Evolutionary conservation across 495 filamentous ascomycete genomes (phyloP).

Genomic region (Penicillium parvum): DNA sequence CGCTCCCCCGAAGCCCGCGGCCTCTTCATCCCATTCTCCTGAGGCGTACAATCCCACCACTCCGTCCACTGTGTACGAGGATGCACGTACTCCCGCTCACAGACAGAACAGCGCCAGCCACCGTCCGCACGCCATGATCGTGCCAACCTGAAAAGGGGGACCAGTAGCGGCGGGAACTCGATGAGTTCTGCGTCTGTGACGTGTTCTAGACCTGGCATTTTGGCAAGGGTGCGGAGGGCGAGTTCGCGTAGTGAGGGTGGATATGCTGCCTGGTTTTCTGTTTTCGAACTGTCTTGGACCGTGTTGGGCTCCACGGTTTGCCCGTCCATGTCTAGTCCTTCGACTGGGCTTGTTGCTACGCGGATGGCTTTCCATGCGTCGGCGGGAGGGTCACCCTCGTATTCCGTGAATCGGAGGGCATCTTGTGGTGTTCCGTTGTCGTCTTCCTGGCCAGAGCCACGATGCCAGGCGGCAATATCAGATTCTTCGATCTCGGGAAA

Average conservation of each 20-base stretch:
- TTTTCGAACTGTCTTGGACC: not conserved
- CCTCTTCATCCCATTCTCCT: conserved; percentile 43
- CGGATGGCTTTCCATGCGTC: conserved; percentile 41
- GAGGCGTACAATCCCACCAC: conserved; percentile 57
- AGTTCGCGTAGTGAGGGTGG: conserved; percentile 57
- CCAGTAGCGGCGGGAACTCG: conserved; percentile 40
- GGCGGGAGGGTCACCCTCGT: conserved; percentile 28
- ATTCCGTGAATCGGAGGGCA: conserved; percentile 18
- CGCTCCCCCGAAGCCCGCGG: conserved; percentile 31
- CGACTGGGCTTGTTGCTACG: conserved; percentile 42
- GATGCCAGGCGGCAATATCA: conserved; percentile 36
- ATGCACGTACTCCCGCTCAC: conserved; percentile 52
- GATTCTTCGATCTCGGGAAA: conserved; percentile 36
- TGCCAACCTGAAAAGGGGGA: conserved; percentile 37
- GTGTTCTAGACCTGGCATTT: conserved; percentile 40
- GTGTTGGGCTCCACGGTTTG: conserved; percentile 13
- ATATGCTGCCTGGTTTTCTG: not conserved
- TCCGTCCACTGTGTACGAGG: conserved; percentile 68
- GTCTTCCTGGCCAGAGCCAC: conserved; percentile 1
- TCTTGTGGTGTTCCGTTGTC: conserved; percentile 3
- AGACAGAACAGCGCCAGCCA: conserved; percentile 56
- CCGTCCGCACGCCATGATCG: conserved; percentile 45
- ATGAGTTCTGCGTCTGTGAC: conserved; percentile 36
- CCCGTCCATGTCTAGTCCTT: conserved; percentile 45
- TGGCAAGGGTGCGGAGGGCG: conserved; percentile 46